Conservation (phyloP, 164 flowering plant genomes). For the Houttuynia cordata region DNA sequence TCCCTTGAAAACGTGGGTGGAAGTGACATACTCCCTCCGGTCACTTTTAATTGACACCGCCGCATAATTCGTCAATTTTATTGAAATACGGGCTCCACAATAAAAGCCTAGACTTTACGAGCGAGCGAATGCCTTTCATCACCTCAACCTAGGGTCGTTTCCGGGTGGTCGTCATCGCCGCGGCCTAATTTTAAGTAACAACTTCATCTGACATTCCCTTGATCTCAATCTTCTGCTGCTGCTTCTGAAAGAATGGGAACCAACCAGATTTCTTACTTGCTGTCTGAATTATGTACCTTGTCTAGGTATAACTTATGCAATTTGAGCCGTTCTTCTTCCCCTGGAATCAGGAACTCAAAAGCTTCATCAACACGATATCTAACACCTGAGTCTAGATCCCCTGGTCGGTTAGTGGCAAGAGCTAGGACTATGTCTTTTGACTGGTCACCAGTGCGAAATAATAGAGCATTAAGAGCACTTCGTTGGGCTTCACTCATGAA, state of each 20-base stretch:
- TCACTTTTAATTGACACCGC: too few species aligned
- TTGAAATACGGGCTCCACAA: too few species aligned
- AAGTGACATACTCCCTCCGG: too few species aligned
- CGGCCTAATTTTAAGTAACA: too few species aligned
- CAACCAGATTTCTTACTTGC: conserved; percentile 56
- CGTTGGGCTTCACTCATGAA: conserved; percentile 99
- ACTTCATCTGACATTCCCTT: conserved; percentile 66
- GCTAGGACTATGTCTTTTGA: conserved; percentile 95
- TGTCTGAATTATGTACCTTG: conserved; percentile 70
- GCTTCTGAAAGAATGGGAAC: conserved; percentile 32
- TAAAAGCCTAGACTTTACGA: too few species aligned
- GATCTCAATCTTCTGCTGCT: conserved; percentile 75
- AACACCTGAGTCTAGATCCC: conserved; percentile 93
- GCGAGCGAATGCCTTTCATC: too few species aligned
- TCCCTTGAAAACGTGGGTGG: too few species aligned
- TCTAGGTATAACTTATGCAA: conserved; percentile 77
- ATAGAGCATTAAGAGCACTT: conserved; percentile 93
- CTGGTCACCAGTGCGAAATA: conserved; percentile 95
- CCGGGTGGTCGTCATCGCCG: too few species aligned
- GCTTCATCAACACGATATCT: conserved; percentile 90
- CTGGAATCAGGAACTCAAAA: conserved; percentile 84
- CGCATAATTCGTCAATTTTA: too few species aligned
- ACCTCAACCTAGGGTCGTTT: too few species aligned
- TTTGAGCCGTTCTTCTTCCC: conserved; percentile 79
- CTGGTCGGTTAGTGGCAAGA: conserved; percentile 95